Conservation (phyloP, 345 rosid genomes). For the Turnera subulata region DNA sequence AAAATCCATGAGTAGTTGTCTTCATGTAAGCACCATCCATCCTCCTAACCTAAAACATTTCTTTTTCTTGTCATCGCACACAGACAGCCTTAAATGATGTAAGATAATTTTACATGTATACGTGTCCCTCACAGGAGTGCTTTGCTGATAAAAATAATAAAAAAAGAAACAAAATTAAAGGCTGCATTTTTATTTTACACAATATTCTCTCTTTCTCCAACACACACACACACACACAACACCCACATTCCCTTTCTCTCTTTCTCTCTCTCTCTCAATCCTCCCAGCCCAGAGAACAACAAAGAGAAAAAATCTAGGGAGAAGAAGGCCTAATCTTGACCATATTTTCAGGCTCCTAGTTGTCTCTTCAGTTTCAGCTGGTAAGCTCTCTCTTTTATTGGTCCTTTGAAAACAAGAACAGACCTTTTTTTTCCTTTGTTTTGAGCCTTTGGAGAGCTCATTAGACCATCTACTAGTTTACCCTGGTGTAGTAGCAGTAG, state of each 20-base stretch:
- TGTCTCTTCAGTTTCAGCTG: conserved; percentile 27
- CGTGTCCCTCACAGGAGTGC: conserved; percentile 34
- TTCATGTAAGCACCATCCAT: conserved; percentile 13
- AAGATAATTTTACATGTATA: conserved; percentile 34
- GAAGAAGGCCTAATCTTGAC: conserved; percentile 6
- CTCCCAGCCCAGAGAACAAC: conserved; percentile 5
- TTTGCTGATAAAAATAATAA: background rate
- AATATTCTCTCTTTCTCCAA: no score
- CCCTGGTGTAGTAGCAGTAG: no score
- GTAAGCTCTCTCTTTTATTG: conserved; percentile 14
- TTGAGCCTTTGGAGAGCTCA: background rate
- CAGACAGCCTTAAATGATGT: conserved; percentile 29
- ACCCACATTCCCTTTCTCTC: no score
- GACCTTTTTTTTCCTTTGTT: background rate
- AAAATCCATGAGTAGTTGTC: conserved; percentile 28
- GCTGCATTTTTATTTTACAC: conserved; percentile 3
- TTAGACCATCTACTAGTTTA: no score
- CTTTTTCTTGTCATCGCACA: conserved; percentile 1
- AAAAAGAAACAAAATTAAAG: background rate
- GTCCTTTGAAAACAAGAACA: background rate
- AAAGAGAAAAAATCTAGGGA: background rate
- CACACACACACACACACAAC: no score
- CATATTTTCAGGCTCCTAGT: background rate
- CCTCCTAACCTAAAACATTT: background rate
- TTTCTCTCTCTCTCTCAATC: conserved; percentile 10